These are phyloP conservation scores for Malus sieversii DNA, from an alignment of 306 rosid genomes.

Conservation along the genomic window DNA sequence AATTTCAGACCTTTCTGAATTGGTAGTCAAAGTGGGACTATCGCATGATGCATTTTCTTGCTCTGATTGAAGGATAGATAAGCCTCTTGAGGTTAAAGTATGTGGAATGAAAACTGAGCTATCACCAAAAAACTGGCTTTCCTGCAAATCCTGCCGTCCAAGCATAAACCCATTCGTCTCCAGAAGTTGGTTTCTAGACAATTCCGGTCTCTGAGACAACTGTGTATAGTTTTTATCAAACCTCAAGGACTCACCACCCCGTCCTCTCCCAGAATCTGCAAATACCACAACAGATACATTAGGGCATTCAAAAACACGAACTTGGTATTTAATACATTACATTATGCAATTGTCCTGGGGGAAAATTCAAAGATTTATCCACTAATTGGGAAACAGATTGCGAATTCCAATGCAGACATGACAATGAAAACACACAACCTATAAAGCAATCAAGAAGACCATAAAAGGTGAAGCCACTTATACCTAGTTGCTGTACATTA, in stretches of 20 bases:
- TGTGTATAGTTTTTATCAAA: constrained; percentile 23
- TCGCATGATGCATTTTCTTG: constrained; percentile 50
- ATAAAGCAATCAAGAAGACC: background rate
- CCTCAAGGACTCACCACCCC: constrained; percentile 8
- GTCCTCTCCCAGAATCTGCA: constrained; percentile 33
- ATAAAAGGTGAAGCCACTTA: background rate
- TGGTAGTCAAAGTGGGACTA: constrained; percentile 54
- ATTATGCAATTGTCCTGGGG: background rate
- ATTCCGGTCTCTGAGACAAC: constrained; percentile 24
- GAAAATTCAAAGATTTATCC: background rate
- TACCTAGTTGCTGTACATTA: constrained; percentile 25
- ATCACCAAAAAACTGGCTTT: constrained; percentile 32
- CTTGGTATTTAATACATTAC: background rate
- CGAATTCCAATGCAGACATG: constrained; percentile 1
- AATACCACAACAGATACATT: background rate
- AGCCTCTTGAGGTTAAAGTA: constrained; percentile 23
- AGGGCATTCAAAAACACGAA: background rate
- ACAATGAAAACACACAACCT: background rate
- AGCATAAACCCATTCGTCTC: constrained; percentile 39
- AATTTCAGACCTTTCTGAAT: constrained; percentile 53
- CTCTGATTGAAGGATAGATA: constrained; percentile 24
- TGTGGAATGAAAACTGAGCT: constrained; percentile 25
- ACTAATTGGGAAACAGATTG: background rate
- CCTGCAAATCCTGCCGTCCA: constrained; percentile 26
- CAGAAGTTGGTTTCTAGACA: constrained; percentile 14